Evolutionary conservation across 2,329 filamentous ascomycete species (phyloP), one percentile per base, ranked within the genome.

Genomic region (Cladophialophora yegresii): DNA sequence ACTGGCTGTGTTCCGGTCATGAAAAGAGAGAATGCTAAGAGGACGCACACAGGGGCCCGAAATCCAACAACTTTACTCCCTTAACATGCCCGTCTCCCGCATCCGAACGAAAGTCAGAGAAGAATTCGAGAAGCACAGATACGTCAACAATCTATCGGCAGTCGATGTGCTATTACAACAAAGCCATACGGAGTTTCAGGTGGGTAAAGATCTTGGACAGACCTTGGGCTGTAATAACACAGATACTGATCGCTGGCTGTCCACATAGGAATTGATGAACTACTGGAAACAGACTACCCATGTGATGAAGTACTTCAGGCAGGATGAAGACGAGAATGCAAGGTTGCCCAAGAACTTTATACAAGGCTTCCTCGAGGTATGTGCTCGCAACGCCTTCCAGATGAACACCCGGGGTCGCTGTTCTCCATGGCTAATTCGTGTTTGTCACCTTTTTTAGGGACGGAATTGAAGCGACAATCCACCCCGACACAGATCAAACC

Each of bases 211-310:
- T n/a, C 13, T 47, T n/a, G 33, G 20, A 45, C 13, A 43, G 12
- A n/a, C 5, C 5, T 20, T 43, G 49, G 50, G 23, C 26, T 2
- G 33, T 10, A 22, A 55, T 9, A 33, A 56, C 13, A 26, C 33
- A 28, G 33, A 65, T 47, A 36, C 58, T 66, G 36, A 57, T 49
- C 40, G 20, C 13, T 51, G 45, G 23, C 26, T 50, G 10, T 36
- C 30, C n/a, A 8, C 49, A 63, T 72, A 97, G 93, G 95, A 99
- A 84, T 99, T 91, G 60, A 87, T 99, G 84, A 99, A 99, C 82
- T 99, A 90, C 84, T 99, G 95, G 95, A 96, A 97, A 81, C 95
- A 99, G 80, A 84, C 93, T 67, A 90, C 90, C 69, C 95, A 99
- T 78, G 85, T 99, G 72, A 92, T 99, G 85, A 92, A 95, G 73